Percentiles rank a stretch among this genome's conserved stretches.
Conservation (phyloP, 345 rosid species). For the Aegle marmelos region DNA sequence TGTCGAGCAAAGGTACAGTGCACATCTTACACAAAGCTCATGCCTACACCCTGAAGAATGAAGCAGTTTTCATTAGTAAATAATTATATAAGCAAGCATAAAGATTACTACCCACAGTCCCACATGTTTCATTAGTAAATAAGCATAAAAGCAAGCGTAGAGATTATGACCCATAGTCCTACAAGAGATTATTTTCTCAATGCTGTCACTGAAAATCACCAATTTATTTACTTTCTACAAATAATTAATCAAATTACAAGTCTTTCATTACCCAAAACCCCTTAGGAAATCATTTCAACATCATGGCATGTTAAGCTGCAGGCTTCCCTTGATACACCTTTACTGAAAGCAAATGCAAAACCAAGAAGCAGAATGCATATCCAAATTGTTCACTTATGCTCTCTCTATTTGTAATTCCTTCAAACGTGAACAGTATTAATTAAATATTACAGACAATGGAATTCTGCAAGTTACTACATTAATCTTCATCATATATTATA, state of each 20-base stretch:
- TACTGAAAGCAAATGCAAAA: not conserved
- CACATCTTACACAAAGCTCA: conserved; percentile 90
- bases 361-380: not conserved
- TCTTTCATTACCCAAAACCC: not conserved
- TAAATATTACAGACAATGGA: not conserved
- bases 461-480: not conserved
- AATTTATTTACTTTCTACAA: not conserved
- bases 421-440: not conserved
- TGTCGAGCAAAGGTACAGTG: conserved; percentile 89
- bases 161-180: no score
- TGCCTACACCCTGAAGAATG: conserved; percentile 77
- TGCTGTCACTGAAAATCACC: not conserved
- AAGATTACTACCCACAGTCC: not conserved
- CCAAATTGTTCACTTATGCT: not conserved
- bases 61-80: conserved; percentile 1
- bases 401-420: not conserved
- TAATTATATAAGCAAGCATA: not conserved
- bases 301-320: not conserved
- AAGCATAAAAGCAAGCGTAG: no score
- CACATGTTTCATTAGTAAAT: no score
- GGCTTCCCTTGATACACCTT: not conserved
- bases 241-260: not conserved
- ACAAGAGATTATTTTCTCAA: not conserved
- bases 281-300: not conserved
- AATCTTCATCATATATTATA: not conserved